Conservation (phyloP, 83 land plant species). For the Diphasiastrum complanatum region DNA sequence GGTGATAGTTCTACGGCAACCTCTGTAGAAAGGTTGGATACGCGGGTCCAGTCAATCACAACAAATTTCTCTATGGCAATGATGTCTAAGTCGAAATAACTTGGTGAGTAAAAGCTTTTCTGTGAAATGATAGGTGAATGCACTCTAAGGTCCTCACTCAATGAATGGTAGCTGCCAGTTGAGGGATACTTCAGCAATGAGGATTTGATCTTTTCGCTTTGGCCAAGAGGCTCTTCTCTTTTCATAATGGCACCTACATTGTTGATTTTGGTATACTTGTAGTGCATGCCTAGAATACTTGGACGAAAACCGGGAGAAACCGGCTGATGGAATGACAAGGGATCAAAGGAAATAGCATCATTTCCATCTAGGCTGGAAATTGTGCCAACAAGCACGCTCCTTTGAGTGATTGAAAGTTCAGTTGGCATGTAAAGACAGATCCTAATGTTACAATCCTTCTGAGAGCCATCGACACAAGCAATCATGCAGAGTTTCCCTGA, state of each 20-base stretch:
- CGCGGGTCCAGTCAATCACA: neutral
- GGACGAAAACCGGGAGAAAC: constrained; percentile 27
- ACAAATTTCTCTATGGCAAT: constrained; percentile 8
- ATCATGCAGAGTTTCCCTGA: constrained; percentile 73
- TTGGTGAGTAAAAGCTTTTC: constrained; percentile 8
- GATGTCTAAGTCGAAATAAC: constrained; percentile 5
- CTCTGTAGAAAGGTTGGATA: neutral
- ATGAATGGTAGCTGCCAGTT: constrained; percentile 25
- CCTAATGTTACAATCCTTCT: constrained; percentile 30
- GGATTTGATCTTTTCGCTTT: constrained; percentile 36
- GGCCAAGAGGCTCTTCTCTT: constrained; percentile 36
- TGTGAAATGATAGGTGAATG: constrained; percentile 25
- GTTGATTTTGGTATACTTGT: constrained; percentile 43
- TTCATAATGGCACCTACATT: constrained; percentile 38
- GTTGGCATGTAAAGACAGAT: constrained; percentile 46
- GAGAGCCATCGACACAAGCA: constrained; percentile 40
- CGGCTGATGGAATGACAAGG: constrained; percentile 40
- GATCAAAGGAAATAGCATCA: constrained; percentile 28
- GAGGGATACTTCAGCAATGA: constrained; percentile 52
- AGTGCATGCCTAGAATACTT: constrained; percentile 25
- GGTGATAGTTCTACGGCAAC: no score
- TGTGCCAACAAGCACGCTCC: constrained; percentile 48
- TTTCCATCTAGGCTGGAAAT: constrained; percentile 31
- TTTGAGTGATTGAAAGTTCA: constrained; percentile 47
- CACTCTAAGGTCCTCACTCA: constrained; percentile 47